Evolutionary conservation across 768 basidiomycete genomes (phyloP).

Genomic region (Tremella yokohamensis): DNA sequence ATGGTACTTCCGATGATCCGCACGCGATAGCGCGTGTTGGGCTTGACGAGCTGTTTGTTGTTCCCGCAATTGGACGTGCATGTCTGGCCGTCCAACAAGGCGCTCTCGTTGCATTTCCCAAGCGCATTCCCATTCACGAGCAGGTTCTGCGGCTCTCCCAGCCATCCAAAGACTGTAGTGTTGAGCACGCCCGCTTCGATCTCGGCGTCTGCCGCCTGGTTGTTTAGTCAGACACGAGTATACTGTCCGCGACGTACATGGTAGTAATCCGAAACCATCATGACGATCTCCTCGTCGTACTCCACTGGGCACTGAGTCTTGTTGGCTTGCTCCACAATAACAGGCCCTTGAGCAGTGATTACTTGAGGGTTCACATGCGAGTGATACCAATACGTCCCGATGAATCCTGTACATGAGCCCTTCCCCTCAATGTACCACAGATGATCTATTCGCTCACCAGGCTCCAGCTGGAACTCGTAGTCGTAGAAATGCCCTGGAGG

Average conservation of each 20-base stretch:
- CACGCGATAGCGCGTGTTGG: constrained; percentile 8
- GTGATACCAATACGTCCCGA: constrained; percentile 15
- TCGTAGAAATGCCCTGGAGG: constrained; percentile 15
- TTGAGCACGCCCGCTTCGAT: constrained; percentile 14
- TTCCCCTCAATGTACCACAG: background rate
- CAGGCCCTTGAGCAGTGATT: constrained; percentile 13
- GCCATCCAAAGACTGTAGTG: constrained; percentile 7
- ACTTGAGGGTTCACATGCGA: constrained; percentile 13
- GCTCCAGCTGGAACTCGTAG: constrained; percentile 16
- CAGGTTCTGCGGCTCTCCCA: constrained; percentile 12
- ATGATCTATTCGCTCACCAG: background rate
- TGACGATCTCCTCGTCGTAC: constrained; percentile 18
- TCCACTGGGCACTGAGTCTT: constrained; percentile 11
- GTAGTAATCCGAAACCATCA: constrained; percentile 17
- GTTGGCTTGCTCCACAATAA: constrained; percentile 14
- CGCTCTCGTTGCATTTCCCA: constrained; percentile 6
- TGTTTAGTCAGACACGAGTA: background rate
- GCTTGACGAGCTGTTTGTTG: constrained; percentile 9
- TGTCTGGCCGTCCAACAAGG: constrained; percentile 3
- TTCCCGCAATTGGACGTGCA: constrained; percentile 9
- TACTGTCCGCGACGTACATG: constrained; percentile 9
- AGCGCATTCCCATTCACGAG: constrained; percentile 13
- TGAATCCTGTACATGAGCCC: background rate
- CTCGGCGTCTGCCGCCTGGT: constrained; percentile 9
- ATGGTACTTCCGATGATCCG: constrained; percentile 5